These are phyloP conservation scores for Raffaelea deltoideospora DNA, from an alignment of 2,329 filamentous ascomycete genomes.

Conservation along the genomic window DNA sequence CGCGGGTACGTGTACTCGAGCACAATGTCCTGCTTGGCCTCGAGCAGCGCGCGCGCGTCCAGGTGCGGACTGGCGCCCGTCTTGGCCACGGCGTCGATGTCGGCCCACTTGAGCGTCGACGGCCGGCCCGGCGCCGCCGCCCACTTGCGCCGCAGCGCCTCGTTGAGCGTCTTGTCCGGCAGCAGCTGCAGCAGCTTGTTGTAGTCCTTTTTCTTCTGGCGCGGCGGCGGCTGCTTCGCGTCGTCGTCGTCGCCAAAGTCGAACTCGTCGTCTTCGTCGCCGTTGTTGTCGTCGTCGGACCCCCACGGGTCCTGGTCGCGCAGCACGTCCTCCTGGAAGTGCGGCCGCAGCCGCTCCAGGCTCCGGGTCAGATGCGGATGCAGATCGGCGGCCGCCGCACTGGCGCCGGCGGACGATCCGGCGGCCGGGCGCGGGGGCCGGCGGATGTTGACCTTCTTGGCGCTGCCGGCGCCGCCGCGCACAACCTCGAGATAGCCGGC, in stretches of 20 bases:
- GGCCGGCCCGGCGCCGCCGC: conserved; percentile 63
- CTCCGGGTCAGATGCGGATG: conserved; percentile 86
- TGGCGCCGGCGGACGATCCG: too few relatives aligned
- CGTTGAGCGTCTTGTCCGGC: conserved; percentile 62
- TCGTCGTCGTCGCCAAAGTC: too few relatives aligned
- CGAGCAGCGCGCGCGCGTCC: conserved; percentile 58
- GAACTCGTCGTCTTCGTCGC: too few relatives aligned
- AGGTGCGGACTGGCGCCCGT: conserved; percentile 56
- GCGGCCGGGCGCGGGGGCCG: too few relatives aligned
- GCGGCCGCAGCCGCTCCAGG: conserved; percentile 65
- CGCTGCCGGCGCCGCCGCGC: conserved; percentile 71
- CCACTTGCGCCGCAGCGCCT: conserved; percentile 81
- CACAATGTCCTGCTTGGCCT: conserved; percentile 91
- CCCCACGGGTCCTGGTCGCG: conserved; percentile 80
- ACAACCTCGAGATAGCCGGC: conserved; percentile 82
- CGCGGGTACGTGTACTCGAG: conserved; percentile 96
- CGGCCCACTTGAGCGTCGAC: conserved; percentile 76
- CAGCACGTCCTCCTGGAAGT: conserved; percentile 76
- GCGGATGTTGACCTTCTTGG: conserved; percentile 72
- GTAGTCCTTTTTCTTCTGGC: too few relatives aligned
- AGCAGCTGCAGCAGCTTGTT: conserved; percentile 73
- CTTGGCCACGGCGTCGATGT: conserved; percentile 78
- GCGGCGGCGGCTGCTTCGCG: too few relatives aligned
- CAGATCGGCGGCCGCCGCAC: too few relatives aligned
- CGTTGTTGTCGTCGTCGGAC: conserved; percentile 46